Conservation (phyloP, 768 basidiomycete species). For the Trichaptum fuscoviolaceum region DNA sequence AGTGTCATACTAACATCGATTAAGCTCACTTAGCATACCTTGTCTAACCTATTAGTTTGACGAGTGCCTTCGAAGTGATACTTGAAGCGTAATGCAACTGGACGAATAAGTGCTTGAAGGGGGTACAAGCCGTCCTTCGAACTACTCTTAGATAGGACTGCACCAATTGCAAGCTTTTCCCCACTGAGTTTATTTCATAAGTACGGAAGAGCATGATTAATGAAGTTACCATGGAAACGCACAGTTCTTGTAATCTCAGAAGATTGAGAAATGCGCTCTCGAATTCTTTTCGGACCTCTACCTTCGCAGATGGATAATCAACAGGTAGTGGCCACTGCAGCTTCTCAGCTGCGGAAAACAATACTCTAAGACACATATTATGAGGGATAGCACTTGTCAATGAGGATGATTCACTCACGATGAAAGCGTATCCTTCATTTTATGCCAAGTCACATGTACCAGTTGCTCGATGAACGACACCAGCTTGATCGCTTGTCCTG, state of each 20-base stretch:
- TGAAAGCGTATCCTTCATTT: conserved; percentile 62
- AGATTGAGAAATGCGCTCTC: conserved; percentile 76
- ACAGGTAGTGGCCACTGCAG: conserved; percentile 83
- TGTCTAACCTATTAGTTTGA: conserved; percentile 88
- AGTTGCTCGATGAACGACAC: conserved; percentile 56
- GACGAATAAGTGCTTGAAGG: conserved; percentile 76
- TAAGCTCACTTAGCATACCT: conserved; percentile 46
- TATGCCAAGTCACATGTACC: conserved; percentile 69
- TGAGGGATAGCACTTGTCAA: conserved; percentile 4
- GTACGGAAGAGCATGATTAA: conserved; percentile 5
- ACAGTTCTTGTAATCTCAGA: conserved; percentile 75
- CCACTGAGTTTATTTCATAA: conserved; percentile 37
- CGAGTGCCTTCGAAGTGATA: conserved; percentile 90
- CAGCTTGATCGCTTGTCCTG: conserved; percentile 49
- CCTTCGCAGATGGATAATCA: conserved; percentile 49
- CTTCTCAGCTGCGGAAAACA: conserved; percentile 62
- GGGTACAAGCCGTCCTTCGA: conserved; percentile 70
- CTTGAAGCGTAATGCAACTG: conserved; percentile 82
- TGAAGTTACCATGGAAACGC: conserved; percentile 24
- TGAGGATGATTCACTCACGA: conserved; percentile 39
- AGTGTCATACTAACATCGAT: not conserved
- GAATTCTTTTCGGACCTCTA: conserved; percentile 56
- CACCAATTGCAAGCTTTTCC: conserved; percentile 35
- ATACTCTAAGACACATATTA: conserved; percentile 37
- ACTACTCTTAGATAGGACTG: conserved; percentile 12